Percentiles rank a stretch among this genome's conserved stretches.
These are phyloP conservation scores for Bruguiera sexangula DNA, from an alignment of 345 rosid genomes.

Conservation along the genomic window DNA sequence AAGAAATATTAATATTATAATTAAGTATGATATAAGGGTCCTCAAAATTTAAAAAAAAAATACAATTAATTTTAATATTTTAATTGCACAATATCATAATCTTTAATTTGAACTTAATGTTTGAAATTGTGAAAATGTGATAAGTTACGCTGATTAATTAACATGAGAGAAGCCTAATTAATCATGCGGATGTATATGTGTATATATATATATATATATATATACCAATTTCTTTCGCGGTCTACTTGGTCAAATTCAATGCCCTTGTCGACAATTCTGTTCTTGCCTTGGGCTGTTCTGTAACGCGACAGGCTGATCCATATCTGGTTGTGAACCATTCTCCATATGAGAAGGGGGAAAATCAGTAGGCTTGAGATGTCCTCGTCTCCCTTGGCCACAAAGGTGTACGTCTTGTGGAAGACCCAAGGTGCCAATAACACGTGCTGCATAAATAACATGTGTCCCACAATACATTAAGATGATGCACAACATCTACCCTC, in stretches of 20 bases:
- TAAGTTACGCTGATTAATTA: not conserved
- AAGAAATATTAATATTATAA: too few relatives aligned
- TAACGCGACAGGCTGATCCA: slow-evolving; percentile 69
- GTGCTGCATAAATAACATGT: slow-evolving; percentile 28
- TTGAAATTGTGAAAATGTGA: not conserved
- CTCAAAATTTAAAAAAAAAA: too few relatives aligned
- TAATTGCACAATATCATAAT: not conserved
- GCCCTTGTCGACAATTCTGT: slow-evolving; percentile 56
- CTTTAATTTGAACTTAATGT: too few relatives aligned
- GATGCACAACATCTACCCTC: not conserved
- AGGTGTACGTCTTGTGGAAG: slow-evolving; percentile 30
- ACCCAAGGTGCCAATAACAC: slow-evolving; percentile 47
- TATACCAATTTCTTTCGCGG: slow-evolving; percentile 52
- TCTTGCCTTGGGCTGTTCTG: slow-evolving; percentile 53
- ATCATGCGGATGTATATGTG: not conserved
- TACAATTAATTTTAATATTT: too few relatives aligned
- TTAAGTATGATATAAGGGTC: too few relatives aligned
- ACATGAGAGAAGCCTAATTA: not conserved
- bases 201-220: not conserved
- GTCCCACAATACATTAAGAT: not conserved
- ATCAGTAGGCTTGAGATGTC: slow-evolving; percentile 35
- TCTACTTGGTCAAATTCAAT: slow-evolving; percentile 82
- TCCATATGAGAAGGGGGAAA: slow-evolving; percentile 43
- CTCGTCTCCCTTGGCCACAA: slow-evolving; percentile 20
- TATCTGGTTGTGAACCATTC: slow-evolving; percentile 61